These are phyloP conservation scores for Metschnikowia vanudenii DNA, from an alignment of 805 yeast genomes.

Conservation along the genomic window DNA sequence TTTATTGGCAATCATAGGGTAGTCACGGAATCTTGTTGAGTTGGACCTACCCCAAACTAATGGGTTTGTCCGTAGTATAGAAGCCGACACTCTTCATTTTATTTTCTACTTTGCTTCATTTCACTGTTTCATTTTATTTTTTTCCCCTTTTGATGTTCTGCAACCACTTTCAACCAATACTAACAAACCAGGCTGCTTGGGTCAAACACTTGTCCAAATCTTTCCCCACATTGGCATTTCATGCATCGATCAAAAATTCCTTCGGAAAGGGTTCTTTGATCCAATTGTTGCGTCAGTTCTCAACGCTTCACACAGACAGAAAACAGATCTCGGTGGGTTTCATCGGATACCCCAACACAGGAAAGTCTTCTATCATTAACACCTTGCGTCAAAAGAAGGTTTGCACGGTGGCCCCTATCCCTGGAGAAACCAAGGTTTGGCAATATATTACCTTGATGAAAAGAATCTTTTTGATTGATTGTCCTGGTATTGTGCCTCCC, in stretches of 20 bases:
- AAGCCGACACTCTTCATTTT: slow-evolving; percentile 57
- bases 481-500: slow-evolving; percentile 99
- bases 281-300: slow-evolving; percentile 89
- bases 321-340: slow-evolving; percentile 96
- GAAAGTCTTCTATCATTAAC: slow-evolving; percentile 93
- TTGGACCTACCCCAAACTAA: slow-evolving; percentile 54
- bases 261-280: slow-evolving; percentile 97
- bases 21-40: slow-evolving; percentile 70
- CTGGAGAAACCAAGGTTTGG: slow-evolving; percentile 99
- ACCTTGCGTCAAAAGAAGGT: slow-evolving; percentile 93
- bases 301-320: slow-evolving; percentile 86
- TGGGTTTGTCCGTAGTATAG: slow-evolving; percentile 80
- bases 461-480: slow-evolving; percentile 90
- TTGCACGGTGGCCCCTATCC: slow-evolving; percentile 96
- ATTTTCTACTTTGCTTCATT: not conserved
- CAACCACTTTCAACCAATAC: slow-evolving; percentile 17
- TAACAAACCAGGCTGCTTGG: slow-evolving; percentile 86
- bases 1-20: slow-evolving; percentile 46
- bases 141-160: not conserved
- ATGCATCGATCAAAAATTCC: slow-evolving; percentile 95
- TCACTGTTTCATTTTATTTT: slow-evolving; percentile 5
- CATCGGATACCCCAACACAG: slow-evolving; percentile 98
- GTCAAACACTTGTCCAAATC: slow-evolving; percentile 89
- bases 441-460: slow-evolving; percentile 97
- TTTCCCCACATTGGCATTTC: slow-evolving; percentile 95